A percentile compares a stretch with the other conserved stretches of the same genome.
These are phyloP conservation scores for Blastocystis sp. DNA, from an alignment of 352 stramenopile species.

Conservation along the genomic window DNA sequence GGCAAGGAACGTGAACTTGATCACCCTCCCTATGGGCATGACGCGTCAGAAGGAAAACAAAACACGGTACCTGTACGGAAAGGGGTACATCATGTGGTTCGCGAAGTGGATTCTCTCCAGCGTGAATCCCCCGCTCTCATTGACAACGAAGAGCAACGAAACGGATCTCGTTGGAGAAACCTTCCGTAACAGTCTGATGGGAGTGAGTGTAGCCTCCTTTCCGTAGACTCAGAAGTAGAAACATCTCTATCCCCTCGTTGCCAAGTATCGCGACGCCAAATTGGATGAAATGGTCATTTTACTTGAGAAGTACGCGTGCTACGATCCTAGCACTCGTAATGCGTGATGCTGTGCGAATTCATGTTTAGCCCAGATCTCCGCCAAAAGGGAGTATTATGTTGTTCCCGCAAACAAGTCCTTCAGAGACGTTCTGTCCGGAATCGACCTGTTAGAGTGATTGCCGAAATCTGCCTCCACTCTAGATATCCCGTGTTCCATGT, in stretches of 20 bases:
- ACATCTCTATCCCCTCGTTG: slow-evolving; percentile 54
- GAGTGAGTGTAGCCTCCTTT: not conserved
- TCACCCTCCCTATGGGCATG: slow-evolving; percentile 59
- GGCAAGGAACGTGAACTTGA: slow-evolving; percentile 8
- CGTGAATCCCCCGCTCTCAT: slow-evolving; percentile 9
- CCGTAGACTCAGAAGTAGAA: not conserved
- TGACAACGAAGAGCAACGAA: slow-evolving; percentile 22
- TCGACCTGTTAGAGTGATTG: slow-evolving; percentile 14
- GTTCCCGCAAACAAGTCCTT: slow-evolving; percentile 20
- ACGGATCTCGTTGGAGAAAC: not conserved
- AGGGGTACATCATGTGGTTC: slow-evolving; percentile 62
- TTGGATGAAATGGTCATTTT: slow-evolving; percentile 40
- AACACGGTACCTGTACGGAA: slow-evolving; percentile 42
- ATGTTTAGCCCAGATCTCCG: no score
- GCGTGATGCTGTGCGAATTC: not conserved
- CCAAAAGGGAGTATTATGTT: slow-evolving; percentile 38
- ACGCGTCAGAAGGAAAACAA: slow-evolving; percentile 50
- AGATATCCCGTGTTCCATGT: slow-evolving; percentile 62
- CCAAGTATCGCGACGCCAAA: not conserved
- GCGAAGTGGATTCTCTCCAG: slow-evolving; percentile 42
- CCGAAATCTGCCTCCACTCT: not conserved
- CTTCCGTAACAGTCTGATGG: not conserved
- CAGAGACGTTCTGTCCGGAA: slow-evolving; percentile 22
- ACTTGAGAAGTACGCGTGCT: slow-evolving; percentile 40
- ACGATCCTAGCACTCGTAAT: not conserved